Evolutionary conservation across 139 green algal genomes (phyloP).

Genomic region (Coccomyxa sp.): DNA sequence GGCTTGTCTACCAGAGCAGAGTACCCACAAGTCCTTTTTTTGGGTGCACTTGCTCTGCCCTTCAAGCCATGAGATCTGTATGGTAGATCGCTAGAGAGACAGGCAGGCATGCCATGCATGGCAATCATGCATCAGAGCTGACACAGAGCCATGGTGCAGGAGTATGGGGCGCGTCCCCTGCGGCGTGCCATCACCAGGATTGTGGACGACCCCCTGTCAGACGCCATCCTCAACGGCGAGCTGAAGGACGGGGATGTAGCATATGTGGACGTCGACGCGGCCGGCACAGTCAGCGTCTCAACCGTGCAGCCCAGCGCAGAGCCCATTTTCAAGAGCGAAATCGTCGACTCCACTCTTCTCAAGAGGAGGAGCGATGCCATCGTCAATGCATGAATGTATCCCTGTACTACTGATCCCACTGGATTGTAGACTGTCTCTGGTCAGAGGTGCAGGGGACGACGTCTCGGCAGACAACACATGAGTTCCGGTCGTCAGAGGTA

Average conservation of each 20-base stretch:
- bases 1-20: background rate
- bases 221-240: constrained; percentile 48
- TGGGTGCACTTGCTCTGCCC: background rate
- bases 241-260: constrained; percentile 30
- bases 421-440: too few species aligned
- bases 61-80: background rate
- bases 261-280: constrained; percentile 8
- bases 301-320: background rate
- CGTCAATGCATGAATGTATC: background rate
- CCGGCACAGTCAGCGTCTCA: constrained; percentile 3
- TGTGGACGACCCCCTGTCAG: constrained; percentile 61
- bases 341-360: background rate
- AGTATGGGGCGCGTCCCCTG: constrained; percentile 55
- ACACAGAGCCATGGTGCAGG: constrained; percentile 8
- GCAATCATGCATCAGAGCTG: background rate
- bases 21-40: background rate
- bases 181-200: constrained; percentile 41
- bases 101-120: background rate
- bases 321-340: background rate
- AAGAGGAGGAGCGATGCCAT: background rate
- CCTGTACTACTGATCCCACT: too few species aligned
- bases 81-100: background rate
- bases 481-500: too few species aligned
- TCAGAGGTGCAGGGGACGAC: too few species aligned
- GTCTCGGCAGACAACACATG: too few species aligned